Percentiles rank a stretch among this genome's conserved stretches.
Evolutionary conservation across 345 rosid species (phyloP).

Genomic region (Citrus sinensis): DVS_A1.0 CM039163.1:36242001-36242500

Average conservation of each 20-base stretch:
- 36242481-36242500: neutral
- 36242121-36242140: slow-evolving; percentile 40
- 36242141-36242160: neutral
- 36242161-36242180: neutral
- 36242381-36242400: neutral
- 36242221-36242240: no score
- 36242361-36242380: no score
- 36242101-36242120: slow-evolving; percentile 86
- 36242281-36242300: neutral
- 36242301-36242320: neutral
- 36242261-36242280: neutral
- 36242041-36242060: slow-evolving; percentile 16
- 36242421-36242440: neutral
- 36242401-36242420: neutral
- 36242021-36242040: slow-evolving; percentile 1
- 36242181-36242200: neutral
- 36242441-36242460: neutral
- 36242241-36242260: neutral
- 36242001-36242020: neutral
- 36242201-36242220: neutral
- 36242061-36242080: slow-evolving; percentile 25
- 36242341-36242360: neutral
- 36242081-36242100: slow-evolving; percentile 90
- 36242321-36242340: neutral
- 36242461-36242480: neutral